Base-by-base conservation (phyloP, 768 basidiomycete genomes). In the Lyophyllum atratum region DNA sequence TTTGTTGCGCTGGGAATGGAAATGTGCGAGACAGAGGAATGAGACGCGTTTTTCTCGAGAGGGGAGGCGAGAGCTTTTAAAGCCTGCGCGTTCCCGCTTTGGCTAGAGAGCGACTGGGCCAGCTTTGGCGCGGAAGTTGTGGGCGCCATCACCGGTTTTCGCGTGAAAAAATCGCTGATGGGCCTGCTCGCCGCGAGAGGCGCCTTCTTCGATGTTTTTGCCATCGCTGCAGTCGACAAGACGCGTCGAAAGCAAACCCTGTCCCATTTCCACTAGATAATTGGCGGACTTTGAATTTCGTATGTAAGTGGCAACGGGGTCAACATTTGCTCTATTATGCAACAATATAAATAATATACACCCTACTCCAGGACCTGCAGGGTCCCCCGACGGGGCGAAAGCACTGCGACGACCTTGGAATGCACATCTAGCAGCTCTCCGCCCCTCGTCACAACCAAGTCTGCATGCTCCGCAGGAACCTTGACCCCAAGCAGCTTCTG, bases 371-470 rank as follows among this genome's bases (percentile, higher is more conserved):
- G 46, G 26, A 65, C 22, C 28, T 61, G 29, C 29, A 54, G 31
- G 7, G 24, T 19, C 1, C 54, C 33, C 28, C 69, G 70, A 10
- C 71, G 69, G 7, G 82, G 70, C 28, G 85, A 87, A 37, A 88
- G 69, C 34, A 86, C 68, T 12, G 79, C 85, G 8, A 79, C 74
- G 7, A 85, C 84, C 64, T 76, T 79, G 4, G 80, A 72, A 43
- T 70, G 69, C 40, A 74, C 63, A 60, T 77, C 78, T 48, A 83
- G 74, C 54, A 84, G 60, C 42, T 84, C 84, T 10, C 84, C 85
- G 14, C 85, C 84, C 15, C 64, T 61, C 25, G 75, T 77, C 17
- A 77, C 83, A n/a, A 90, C 85, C 55, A 88, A 62, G 59, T 90
- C 89, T 29, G 74, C 73, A 22, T 72, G 63, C 11, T 66, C 69